Evolutionary conservation across 352 stramenopile genomes (phyloP), one percentile per base, ranked within the genome.

Genomic region (Phytophthora chlamydospora): DNA sequence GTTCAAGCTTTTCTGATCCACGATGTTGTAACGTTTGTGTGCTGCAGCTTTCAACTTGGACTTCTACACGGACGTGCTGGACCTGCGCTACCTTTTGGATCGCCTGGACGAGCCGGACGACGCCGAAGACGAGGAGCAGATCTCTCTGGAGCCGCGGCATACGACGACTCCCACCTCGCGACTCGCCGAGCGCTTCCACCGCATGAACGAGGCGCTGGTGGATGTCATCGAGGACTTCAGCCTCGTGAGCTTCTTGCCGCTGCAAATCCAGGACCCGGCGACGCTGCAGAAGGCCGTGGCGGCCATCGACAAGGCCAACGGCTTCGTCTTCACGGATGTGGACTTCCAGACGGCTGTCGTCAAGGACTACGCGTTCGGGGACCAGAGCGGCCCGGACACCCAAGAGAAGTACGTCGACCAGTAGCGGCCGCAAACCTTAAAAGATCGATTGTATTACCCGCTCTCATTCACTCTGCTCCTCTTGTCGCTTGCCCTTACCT

Each of bases 181-280:
- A 9, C 78, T 83, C 7, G 75, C 49, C 0, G 66, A 71, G 34
- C 82, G 81, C 9, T 95, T 93, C 54, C 83, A 80, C 44, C 80
- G 76, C 32, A 90, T 95, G 83, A 93, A 93, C 75, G 84, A 93
- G 56, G 73, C 80, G 51, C 62, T 95, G 36, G 86, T 93, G 33
- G 83, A 95, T 45, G 84, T 95, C 4, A 91, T 95, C 42, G 86
- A 95, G 50, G 86, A 95, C 58, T 95, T 93, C 42, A 93, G 84
- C 35, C 79, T 95, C 31, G 86, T 95, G 63, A 91, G 78, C 49
- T 95, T 95, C 60, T 49, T 86, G 32, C 83, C 81, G 27, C 48
- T 95, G 41, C 84, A 95, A 60, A 95, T 95, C 49, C 73, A 95
- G 34, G 85, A 93, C 68, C 66, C 76, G 4, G 67, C 76, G 4